phyloP scores from a whole-genome alignment of 2,329 filamentous ascomycete genomes.

The Exserohilum rostratum region DNA sequence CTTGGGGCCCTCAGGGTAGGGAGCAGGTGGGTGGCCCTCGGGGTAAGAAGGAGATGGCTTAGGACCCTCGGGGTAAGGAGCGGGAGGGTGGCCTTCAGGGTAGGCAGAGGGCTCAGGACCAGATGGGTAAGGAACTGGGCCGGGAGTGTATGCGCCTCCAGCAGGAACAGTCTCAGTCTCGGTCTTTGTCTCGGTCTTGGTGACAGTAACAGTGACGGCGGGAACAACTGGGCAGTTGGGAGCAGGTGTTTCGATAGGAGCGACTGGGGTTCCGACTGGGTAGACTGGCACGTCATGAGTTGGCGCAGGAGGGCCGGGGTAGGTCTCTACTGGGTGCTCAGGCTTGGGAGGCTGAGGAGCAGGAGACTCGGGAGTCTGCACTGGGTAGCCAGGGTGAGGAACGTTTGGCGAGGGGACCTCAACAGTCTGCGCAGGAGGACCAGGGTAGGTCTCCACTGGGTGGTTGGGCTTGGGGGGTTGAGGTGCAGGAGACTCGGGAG shows the following conservation, averaged over 20 bases:
- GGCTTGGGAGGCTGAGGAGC: not conserved
- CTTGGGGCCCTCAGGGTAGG: slow-evolving; percentile 17
- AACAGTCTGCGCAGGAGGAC: too few relatives aligned
- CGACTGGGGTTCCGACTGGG: slow-evolving; percentile 5
- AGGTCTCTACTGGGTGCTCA: not conserved
- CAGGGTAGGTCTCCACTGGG: not conserved
- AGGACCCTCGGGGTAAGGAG: slow-evolving; percentile 13
- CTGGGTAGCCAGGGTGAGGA: not conserved
- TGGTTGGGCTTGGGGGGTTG: not conserved
- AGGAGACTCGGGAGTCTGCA: not conserved
- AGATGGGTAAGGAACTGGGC: slow-evolving; percentile 15
- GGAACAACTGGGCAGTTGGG: slow-evolving; percentile 33
- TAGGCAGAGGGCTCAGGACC: slow-evolving; percentile 16
- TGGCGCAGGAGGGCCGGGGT: too few relatives aligned
- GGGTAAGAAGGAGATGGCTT: too few relatives aligned
- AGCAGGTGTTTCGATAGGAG: slow-evolving; percentile 13
- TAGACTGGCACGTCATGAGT: too few relatives aligned
- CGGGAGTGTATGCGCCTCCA: slow-evolving; percentile 1
- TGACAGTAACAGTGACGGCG: slow-evolving; percentile 38
- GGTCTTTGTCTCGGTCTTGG: slow-evolving; percentile 23
- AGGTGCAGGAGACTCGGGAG: not conserved
- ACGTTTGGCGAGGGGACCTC: too few relatives aligned
- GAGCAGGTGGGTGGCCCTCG: slow-evolving; percentile 11
- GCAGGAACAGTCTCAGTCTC: slow-evolving; percentile 38
- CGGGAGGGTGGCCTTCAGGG: too few relatives aligned